Conservation (phyloP, 371 early-diverging fungal species). For the Mortierella sp. region DNA sequence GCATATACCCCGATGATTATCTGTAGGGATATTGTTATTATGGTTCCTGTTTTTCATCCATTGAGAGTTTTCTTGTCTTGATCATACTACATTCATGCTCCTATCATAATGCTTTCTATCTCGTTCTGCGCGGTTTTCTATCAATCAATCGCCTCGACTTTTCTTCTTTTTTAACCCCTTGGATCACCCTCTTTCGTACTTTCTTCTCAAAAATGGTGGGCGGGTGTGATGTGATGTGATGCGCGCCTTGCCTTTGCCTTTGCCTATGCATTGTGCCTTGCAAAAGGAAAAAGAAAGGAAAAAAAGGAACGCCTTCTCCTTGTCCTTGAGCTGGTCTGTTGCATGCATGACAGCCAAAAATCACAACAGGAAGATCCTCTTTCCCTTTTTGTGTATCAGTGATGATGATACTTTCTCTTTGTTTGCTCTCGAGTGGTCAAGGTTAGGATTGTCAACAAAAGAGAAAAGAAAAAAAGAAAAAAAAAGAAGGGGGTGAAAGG, state of each 20-base stretch:
- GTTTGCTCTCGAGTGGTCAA: background rate
- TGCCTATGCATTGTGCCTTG: background rate
- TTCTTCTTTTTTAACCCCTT: background rate
- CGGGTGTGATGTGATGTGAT: constrained; percentile 4
- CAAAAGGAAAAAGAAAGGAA: background rate
- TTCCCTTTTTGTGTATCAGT: constrained; percentile 3
- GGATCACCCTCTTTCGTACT: background rate
- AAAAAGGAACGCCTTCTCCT: background rate
- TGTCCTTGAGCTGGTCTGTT: background rate
- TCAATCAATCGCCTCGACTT: background rate
- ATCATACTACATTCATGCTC: background rate
- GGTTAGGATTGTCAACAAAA: background rate
- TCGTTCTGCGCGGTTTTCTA: background rate
- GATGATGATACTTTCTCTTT: background rate
- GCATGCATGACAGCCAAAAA: background rate
- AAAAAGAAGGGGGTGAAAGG: background rate
- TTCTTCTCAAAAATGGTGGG: background rate
- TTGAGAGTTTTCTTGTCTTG: background rate
- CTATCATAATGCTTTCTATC: background rate
- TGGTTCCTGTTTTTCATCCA: too few relatives aligned
- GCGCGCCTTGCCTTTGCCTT: background rate
- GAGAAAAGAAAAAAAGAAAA: background rate
- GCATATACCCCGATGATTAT: background rate
- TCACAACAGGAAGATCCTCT: background rate
- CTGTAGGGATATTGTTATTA: too few relatives aligned